Percentiles rank a stretch among this genome's conserved stretches.
phyloP scores from a whole-genome alignment of 371 early-diverging fungal species.

The Syncephalastrum sp. region DNA sequence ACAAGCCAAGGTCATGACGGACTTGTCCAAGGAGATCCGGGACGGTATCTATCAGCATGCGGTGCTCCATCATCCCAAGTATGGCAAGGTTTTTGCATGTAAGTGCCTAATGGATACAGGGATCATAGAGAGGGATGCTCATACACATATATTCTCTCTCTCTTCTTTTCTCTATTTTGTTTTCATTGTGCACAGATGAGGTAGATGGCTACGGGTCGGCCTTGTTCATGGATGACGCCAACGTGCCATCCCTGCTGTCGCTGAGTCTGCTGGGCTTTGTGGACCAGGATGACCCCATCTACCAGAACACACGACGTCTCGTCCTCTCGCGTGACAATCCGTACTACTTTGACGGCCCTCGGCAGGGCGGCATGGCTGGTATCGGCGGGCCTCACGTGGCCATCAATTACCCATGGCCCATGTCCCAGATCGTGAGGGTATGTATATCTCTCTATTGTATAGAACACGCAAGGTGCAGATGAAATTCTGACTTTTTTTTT shows the following conservation, averaged over 20 bases:
- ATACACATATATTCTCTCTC: no score
- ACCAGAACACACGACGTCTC: conserved; percentile 57
- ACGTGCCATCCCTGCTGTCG: conserved; percentile 63
- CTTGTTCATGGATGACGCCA: conserved; percentile 71
- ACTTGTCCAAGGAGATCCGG: conserved; percentile 49
- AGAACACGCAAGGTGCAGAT: no score
- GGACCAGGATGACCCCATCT: conserved; percentile 43
- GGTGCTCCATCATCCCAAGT: conserved; percentile 40
- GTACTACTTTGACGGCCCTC: conserved; percentile 55
- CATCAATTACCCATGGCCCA: conserved; percentile 29
- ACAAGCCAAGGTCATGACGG: conserved; percentile 10
- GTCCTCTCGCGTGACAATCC: conserved; percentile 59
- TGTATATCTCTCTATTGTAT: conserved; percentile 7
- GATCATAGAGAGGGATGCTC: background rate
- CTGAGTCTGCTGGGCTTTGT: conserved; percentile 64
- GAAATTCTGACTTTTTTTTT: background rate
- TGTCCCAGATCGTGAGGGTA: conserved; percentile 32
- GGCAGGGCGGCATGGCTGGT: conserved; percentile 33
- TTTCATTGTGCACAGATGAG: conserved; percentile 32
- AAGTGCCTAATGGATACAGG: conserved; percentile 3
- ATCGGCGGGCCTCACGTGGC: conserved; percentile 66
- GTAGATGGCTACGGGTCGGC: conserved; percentile 68
- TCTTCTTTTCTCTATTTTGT: no score
- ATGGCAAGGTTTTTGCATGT: conserved; percentile 49
- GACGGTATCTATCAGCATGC: conserved; percentile 57